phyloP scores from a whole-genome alignment of 2,329 filamentous ascomycete species.

The Niveomyces coronatus region DNA sequence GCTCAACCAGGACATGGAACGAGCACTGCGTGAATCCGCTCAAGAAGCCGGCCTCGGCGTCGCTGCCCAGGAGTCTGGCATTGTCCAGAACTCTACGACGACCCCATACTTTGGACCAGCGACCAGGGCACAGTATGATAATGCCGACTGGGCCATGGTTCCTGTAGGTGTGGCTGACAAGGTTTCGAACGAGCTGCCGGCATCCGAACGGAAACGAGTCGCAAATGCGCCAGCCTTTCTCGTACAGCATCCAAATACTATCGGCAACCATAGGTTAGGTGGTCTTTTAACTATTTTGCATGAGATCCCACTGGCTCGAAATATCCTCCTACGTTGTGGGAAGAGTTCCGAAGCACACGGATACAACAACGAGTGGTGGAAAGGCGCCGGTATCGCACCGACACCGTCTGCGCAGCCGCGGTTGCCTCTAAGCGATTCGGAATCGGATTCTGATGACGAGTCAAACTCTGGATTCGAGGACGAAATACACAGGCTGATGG shows the following conservation, averaged over 20 bases:
- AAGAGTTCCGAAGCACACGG: constrained; percentile 38
- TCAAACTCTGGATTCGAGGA: constrained; percentile 32
- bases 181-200: constrained; percentile 16
- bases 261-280: constrained; percentile 34
- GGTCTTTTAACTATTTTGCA: constrained; percentile 49
- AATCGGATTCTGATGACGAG: constrained; percentile 20
- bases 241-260: constrained; percentile 22
- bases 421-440: constrained; percentile 15
- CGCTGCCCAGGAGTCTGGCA: constrained; percentile 31
- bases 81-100: background rate
- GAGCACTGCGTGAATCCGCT: constrained; percentile 46
- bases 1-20: constrained; percentile 33
- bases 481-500: constrained; percentile 52
- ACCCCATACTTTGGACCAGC: constrained; percentile 47
- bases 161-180: constrained; percentile 23
- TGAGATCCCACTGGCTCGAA: constrained; percentile 47
- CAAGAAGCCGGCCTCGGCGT: constrained; percentile 37
- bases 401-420: constrained; percentile 19
- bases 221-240: constrained; percentile 41
- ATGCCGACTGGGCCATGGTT: constrained; percentile 50
- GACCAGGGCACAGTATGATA: constrained; percentile 43
- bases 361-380: constrained; percentile 51
- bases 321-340: constrained; percentile 39
- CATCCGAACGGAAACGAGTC: constrained; percentile 34
- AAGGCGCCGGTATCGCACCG: constrained; percentile 39